Evolutionary conservation across 345 rosid species (phyloP), one percentile per base, ranked within the genome.

Genomic region (Cochlearia excelsa): DNA sequence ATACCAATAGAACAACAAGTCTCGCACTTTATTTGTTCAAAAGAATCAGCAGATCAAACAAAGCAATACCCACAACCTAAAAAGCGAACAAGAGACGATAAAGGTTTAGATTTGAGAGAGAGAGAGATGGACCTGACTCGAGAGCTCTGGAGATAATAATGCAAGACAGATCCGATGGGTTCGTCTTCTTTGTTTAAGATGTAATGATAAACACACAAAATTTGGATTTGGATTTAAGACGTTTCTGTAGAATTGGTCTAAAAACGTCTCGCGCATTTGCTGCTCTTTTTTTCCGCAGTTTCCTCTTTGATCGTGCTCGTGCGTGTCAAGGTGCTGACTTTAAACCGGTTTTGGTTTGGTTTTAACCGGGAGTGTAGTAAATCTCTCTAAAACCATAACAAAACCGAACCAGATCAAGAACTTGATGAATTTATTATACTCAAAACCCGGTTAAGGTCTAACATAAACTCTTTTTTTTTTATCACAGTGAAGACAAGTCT

Each of bases 241-340:
- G 27, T 55, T 56, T 31, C 47, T 44, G 56, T 58, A 64, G 75
- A 71, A 71, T 59, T 71, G 75, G 75, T 71, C 75, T 46, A 30
- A 26, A 33, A 50, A 63, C 66, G 70, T 58, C 39, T 71, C 57
- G 59, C 75, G 70, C 75, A 71, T 71, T 64, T 65, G 75, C 74
- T 69, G 68, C 74, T 34, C 23, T 16, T 16, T 26, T 44, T 63
- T 62, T 47, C 68, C 74, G 68, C 30, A 62, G 30, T 63, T 70
- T 16, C 26, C 69, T 70, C 65, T 63, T 43, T n/a, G 16, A 63
- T 70, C 69, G 69, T 70, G 69, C 59, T 16, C 23, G 23, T 16
- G 23, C 23, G 23, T 16, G 23, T 16, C 23, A 16, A 16, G 23
- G 23, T 16, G 23, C 23, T 16, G 23, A 16, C 23, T 16, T 16